phyloP scores from a whole-genome alignment of 2,329 filamentous ascomycete genomes.

The Zymoseptoria crescenta region DNA sequence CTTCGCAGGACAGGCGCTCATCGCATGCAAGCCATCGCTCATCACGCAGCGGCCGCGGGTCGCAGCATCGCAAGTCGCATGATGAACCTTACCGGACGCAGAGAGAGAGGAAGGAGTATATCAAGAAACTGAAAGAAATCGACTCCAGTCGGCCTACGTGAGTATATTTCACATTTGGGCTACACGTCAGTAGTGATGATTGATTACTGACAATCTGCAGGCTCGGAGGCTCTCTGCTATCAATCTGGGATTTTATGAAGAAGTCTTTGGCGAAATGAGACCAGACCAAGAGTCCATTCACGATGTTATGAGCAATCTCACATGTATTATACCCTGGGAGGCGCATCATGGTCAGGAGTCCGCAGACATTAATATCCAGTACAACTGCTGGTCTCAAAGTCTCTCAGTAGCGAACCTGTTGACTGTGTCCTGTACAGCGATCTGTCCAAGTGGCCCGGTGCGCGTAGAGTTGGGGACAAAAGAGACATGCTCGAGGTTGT shows the following conservation, averaged over 20 bases:
- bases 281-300: background rate
- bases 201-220: constrained; percentile 4
- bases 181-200: too few species aligned
- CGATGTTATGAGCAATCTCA: background rate
- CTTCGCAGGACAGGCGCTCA: background rate
- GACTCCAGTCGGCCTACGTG: background rate
- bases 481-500: constrained; percentile 3
- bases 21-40: background rate
- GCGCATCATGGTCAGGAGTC: background rate
- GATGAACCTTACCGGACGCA: background rate
- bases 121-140: background rate
- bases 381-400: background rate
- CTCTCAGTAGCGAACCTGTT: background rate
- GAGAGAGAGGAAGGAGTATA: background rate
- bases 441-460: background rate
- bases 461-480: background rate
- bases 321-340: background rate
- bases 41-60: background rate
- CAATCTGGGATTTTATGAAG: constrained; percentile 12
- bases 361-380: background rate
- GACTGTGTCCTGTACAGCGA: background rate
- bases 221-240: constrained; percentile 12
- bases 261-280: constrained; percentile 5
- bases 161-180: background rate
- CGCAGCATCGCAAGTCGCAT: background rate